Evolutionary conservation across 2,329 filamentous ascomycete species (phyloP).

Genomic region (Ascosphaera apis): DNA sequence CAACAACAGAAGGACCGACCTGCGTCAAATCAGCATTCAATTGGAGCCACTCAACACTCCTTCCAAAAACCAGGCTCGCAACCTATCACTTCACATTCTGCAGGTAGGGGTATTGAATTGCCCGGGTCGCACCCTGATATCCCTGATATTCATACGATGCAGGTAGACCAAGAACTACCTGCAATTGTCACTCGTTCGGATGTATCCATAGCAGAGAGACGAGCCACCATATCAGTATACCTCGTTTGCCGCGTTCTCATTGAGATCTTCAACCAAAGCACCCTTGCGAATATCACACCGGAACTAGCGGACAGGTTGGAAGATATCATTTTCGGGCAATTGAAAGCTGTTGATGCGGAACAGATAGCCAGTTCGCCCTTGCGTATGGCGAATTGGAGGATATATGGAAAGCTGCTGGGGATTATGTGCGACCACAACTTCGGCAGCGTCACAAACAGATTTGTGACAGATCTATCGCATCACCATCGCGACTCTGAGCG

Average conservation of each 20-base stretch:
- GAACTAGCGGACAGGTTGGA: conserved; percentile 92
- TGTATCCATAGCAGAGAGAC: conserved; percentile 59
- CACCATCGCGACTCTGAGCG: conserved; percentile 58
- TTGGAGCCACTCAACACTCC: not conserved
- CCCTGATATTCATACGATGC: conserved; percentile 10
- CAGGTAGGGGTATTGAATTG: not conserved
- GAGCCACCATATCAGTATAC: conserved; percentile 86
- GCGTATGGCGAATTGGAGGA: conserved; percentile 82
- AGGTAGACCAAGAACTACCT: conserved; percentile 9
- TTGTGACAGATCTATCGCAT: conserved; percentile 55
- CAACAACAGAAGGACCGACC: not conserved
- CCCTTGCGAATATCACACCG: conserved; percentile 52
- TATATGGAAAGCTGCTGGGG: conserved; percentile 82
- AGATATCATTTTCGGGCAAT: conserved; percentile 86
- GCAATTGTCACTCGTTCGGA: conserved; percentile 38
- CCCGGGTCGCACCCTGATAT: conserved; percentile 13
- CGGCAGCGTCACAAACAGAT: conserved; percentile 56
- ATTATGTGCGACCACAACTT: conserved; percentile 92
- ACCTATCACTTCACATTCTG: not conserved
- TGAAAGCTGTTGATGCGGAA: conserved; percentile 71
- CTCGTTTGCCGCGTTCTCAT: conserved; percentile 83
- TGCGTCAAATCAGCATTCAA: not conserved
- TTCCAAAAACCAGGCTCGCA: not conserved
- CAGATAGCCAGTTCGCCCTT: conserved; percentile 47
- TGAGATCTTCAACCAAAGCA: conserved; percentile 83